Percentiles rank a stretch among this genome's conserved stretches.
phyloP scores from a whole-genome alignment of 768 basidiomycete genomes.

The Leccinum fibrillosum region DNA sequence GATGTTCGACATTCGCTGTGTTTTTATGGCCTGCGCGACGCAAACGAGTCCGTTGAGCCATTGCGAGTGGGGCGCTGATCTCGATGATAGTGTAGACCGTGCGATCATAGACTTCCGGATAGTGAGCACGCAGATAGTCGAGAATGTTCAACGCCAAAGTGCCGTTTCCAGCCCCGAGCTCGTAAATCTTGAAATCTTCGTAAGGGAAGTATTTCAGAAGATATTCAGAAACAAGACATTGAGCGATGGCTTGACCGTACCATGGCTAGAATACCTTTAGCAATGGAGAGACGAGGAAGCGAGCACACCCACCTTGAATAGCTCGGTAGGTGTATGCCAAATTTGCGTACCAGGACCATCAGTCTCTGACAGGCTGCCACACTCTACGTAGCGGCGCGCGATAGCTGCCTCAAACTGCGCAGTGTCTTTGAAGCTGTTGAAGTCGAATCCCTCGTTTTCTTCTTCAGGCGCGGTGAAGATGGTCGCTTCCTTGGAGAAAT shows the following conservation, averaged over 20 bases:
- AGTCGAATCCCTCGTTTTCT: conserved; percentile 58
- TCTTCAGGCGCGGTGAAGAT: conserved; percentile 68
- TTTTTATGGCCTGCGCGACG: conserved; percentile 33
- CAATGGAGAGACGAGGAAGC: neutral
- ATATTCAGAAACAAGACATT: conserved; percentile 88
- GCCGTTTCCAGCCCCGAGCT: conserved; percentile 97
- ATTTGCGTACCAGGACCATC: conserved; percentile 82
- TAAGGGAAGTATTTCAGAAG: conserved; percentile 94
- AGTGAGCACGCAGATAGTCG: conserved; percentile 66
- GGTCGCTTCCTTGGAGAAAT: conserved; percentile 89
- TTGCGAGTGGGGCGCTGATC: conserved; percentile 78
- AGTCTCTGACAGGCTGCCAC: conserved; percentile 54
- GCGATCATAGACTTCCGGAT: conserved; percentile 91
- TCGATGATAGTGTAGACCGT: conserved; percentile 95
- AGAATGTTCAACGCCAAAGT: conserved; percentile 90
- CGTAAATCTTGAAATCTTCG: conserved; percentile 93
- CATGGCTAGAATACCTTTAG: conserved; percentile 61
- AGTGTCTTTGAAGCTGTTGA: conserved; percentile 60
- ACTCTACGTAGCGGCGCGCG: conserved; percentile 69
- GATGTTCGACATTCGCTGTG: conserved; percentile 65
- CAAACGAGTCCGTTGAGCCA: conserved; percentile 68
- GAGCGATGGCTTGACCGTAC: conserved; percentile 89
- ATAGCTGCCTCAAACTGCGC: conserved; percentile 80
- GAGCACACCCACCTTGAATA: conserved; percentile 74
- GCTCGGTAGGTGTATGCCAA: conserved; percentile 98